Conservation (phyloP, 108 stramenopile genomes). For the Discostella pseudostelligera region DNA sequence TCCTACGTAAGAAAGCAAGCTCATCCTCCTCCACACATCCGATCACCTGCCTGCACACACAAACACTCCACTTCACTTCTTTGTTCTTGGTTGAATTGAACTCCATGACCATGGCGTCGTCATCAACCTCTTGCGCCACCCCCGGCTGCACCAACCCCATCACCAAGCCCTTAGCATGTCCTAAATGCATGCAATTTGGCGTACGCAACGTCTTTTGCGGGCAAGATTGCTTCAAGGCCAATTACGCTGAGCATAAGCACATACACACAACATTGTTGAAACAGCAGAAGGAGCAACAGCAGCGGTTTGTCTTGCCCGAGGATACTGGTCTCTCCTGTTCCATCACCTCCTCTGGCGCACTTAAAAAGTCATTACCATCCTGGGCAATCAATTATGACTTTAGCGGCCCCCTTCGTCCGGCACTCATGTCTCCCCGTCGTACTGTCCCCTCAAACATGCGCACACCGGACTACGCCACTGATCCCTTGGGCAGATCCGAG, state of each 20-base stretch:
- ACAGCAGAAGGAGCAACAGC: too few relatives aligned
- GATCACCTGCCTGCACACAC: background rate
- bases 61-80: background rate
- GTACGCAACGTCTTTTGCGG: constrained; percentile 77
- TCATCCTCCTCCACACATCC: background rate
- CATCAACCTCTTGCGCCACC: constrained; percentile 52
- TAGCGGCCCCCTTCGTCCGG: constrained; percentile 72
- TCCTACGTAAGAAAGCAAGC: background rate
- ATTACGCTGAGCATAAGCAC: constrained; percentile 77
- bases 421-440: constrained; percentile 65
- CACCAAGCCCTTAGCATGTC: constrained; percentile 77
- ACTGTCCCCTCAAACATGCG: constrained; percentile 57
- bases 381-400: constrained; percentile 72
- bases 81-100: too few relatives aligned
- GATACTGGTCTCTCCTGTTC: constrained; percentile 56
- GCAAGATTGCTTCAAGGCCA: constrained; percentile 86
- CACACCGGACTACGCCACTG: constrained; percentile 80
- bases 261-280: constrained; percentile 71
- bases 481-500: constrained; percentile 67
- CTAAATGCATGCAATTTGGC: constrained; percentile 85
- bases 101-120: constrained; percentile 1
- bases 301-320: constrained; percentile 64
- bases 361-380: constrained; percentile 58
- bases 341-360: constrained; percentile 46
- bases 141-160: constrained; percentile 67